Evolutionary conservation across 306 rosid genomes (phyloP), one percentile per base, ranked within the genome.

Genomic region (Fragaria ananassa): DNA sequence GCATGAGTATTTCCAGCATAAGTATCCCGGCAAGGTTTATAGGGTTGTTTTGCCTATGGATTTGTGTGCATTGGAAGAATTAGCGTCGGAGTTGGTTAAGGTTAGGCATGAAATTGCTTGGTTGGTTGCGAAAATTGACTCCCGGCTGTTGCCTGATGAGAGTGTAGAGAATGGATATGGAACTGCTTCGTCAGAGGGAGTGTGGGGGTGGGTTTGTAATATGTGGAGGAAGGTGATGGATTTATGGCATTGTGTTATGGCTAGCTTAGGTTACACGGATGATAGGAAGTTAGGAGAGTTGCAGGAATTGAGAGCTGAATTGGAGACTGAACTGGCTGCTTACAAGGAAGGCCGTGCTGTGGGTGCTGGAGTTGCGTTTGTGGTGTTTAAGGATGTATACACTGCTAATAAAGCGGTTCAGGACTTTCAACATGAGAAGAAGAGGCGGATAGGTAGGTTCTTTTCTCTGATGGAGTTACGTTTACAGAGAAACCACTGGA

Each of bases 291-390:
- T 95, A 81, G 83, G 90, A 62, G 83, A 79, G 72, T 84, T 92
- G 75, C 97, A 90, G 88, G 99, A 87, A 41, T 70, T 72, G 81
- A 88, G 97, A 84, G 99, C 97, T 63, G 80, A 87, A 9, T 83
- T 95, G 92, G 99, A 92, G 88, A 84, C 89, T 60, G 97, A 90
- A 81, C 74, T 95, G 79, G 93, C 89, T 3, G 89, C 89, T 62
- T 95, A 90, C 39, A 95, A 95, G 79, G 96, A 95, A 85, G 97
- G 90, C 8, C 88, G 80, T 18, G 99, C 97, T 3, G 88, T 78
- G 1, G 89, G 97, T 37, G 97, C 99, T 56, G 99, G 99, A 29
- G 97, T 92, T 65, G 93, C 93, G 0, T 95, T 95, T 80, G 99
- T 92, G 70, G 87, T 92, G 89, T 95, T 95, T 74, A 95, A 88